These are phyloP conservation scores for Boeremia lycopersici DNA, from an alignment of 2,329 filamentous ascomycete species.

Conservation along the genomic window DNA sequence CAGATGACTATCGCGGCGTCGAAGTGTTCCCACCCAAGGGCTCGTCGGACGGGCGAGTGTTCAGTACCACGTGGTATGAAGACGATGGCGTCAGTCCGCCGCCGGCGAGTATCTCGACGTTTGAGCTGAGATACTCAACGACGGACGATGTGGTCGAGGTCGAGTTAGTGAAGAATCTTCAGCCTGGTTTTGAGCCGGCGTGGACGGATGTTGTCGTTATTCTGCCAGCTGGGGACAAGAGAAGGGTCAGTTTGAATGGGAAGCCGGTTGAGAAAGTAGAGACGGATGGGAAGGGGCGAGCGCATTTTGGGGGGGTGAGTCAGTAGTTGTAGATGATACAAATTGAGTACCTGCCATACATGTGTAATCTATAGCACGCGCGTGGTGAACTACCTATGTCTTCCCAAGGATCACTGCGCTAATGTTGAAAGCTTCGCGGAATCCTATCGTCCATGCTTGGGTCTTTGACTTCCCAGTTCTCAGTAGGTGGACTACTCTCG, in stretches of 20 bases:
- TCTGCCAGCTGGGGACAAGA: conserved; percentile 57
- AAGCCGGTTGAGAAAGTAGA: conserved; percentile 2
- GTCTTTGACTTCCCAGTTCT: too few relatives aligned
- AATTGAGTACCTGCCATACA: too few relatives aligned
- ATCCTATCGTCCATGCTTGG: too few relatives aligned
- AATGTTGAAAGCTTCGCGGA: too few relatives aligned
- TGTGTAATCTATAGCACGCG: too few relatives aligned
- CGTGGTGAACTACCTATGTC: too few relatives aligned
- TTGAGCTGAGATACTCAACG: conserved; percentile 35
- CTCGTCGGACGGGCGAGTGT: conserved; percentile 43
- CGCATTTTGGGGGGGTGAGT: not conserved
- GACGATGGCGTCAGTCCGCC: conserved; percentile 62
- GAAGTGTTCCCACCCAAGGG: conserved; percentile 62
- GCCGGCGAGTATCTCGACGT: conserved; percentile 36
- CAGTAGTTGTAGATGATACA: too few relatives aligned
- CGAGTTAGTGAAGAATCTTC: conserved; percentile 47
- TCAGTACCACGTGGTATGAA: conserved; percentile 59
- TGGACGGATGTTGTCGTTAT: conserved; percentile 60
- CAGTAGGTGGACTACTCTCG: too few relatives aligned
- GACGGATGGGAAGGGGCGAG: conserved; percentile 14
- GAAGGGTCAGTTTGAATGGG: conserved; percentile 41
- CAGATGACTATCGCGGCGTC: conserved; percentile 62
- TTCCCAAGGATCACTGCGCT: too few relatives aligned
- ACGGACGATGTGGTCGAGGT: conserved; percentile 54
- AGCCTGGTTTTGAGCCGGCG: conserved; percentile 53